phyloP scores from a whole-genome alignment of 2,329 filamentous ascomycete genomes.

The Stagonosporopsis chrysanthemi region DNA sequence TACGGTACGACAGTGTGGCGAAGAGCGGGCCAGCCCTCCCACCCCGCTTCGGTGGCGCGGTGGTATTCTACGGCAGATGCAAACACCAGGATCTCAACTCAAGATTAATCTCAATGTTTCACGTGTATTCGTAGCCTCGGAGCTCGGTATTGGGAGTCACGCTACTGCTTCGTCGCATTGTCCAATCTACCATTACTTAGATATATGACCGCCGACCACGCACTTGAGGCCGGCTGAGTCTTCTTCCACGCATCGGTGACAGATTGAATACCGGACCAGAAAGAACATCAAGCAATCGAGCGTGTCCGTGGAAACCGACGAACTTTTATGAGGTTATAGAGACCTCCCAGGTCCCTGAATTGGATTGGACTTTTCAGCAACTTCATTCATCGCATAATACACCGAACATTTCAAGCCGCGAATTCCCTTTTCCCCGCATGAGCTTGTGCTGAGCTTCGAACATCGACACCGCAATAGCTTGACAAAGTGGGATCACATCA shows the following conservation, averaged over 20 bases:
- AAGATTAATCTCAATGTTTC: not conserved
- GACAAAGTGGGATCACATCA: constrained; percentile 14
- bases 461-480: not conserved
- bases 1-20: not conserved
- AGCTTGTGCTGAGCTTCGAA: not conserved
- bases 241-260: constrained; percentile 22
- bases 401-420: not conserved
- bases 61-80: constrained; percentile 2
- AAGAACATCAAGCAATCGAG: constrained; percentile 9
- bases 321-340: not conserved
- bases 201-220: not conserved
- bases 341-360: not conserved
- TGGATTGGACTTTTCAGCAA: not conserved
- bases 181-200: constrained; percentile 8
- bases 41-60: not conserved
- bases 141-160: not conserved
- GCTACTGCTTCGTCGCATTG: not conserved
- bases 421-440: not conserved
- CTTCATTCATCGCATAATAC: not conserved
- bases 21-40: too few relatives aligned
- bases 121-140: not conserved
- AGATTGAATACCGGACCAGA: constrained; percentile 12
- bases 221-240: constrained; percentile 16
- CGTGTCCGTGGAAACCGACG: not conserved
- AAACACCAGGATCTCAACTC: not conserved